phyloP scores from a whole-genome alignment of 1,139 yeast genomes.

The Sporopachydermia cereana region DNA sequence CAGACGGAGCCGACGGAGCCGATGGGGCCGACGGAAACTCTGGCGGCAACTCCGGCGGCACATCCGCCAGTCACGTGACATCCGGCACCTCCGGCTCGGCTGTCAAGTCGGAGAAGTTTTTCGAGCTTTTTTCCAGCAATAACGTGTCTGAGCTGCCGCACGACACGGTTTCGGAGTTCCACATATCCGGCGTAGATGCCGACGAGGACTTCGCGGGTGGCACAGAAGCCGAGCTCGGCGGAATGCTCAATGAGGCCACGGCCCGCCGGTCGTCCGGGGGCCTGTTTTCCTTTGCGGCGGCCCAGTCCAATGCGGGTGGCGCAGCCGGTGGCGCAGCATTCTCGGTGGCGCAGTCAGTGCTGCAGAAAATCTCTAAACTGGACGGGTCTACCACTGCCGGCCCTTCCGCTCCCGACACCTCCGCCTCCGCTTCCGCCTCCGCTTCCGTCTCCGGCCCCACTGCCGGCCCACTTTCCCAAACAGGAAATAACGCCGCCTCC shows the following conservation, averaged over 20 bases:
- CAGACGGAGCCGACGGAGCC: too few species aligned
- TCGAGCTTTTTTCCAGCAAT: conserved; percentile 1
- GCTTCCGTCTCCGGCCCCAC: not conserved
- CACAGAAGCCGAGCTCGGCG: not conserved
- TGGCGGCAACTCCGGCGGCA: too few species aligned
- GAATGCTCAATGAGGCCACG: not conserved
- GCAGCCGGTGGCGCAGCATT: not conserved
- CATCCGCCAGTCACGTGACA: conserved; percentile 8
- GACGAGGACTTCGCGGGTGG: not conserved
- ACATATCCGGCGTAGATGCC: not conserved
- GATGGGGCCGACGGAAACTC: not conserved
- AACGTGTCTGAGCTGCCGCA: conserved; percentile 13
- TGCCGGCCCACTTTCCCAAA: too few species aligned
- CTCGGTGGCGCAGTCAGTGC: not conserved
- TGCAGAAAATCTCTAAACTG: not conserved
- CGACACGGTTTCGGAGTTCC: too few species aligned
- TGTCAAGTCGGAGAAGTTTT: conserved; percentile 11
- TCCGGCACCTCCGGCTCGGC: conserved; percentile 16
- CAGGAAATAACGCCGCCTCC: too few species aligned
- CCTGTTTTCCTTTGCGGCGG: conserved; percentile 9
- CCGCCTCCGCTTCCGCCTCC: not conserved
- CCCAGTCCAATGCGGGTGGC: conserved; percentile 12
- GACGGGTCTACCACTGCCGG: not conserved
- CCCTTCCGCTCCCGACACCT: not conserved
- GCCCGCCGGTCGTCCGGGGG: not conserved